phyloP scores from a whole-genome alignment of 2,329 filamentous ascomycete species.

The Verticillium albo-atrum region DNA sequence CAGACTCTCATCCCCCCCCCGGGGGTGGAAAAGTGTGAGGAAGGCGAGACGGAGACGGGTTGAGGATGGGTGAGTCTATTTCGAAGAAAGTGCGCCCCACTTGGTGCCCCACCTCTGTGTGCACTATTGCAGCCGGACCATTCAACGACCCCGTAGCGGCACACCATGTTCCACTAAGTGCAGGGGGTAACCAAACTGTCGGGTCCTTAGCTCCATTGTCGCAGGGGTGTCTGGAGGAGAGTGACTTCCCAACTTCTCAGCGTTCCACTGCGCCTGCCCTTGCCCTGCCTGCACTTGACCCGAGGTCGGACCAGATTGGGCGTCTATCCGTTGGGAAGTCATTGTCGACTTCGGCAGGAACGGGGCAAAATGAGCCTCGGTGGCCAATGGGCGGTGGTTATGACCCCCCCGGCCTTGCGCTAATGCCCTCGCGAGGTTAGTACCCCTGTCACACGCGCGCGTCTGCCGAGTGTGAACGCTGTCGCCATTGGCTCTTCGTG shows the following conservation, averaged over 20 bases:
- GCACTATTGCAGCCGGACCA: background rate
- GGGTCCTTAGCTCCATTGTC: conserved; percentile 12
- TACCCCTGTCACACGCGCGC: background rate
- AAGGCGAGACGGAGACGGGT: background rate
- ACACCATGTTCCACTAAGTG: background rate
- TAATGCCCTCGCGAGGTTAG: background rate
- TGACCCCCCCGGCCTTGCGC: background rate
- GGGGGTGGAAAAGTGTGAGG: background rate
- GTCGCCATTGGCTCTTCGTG: background rate
- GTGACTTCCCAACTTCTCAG: background rate
- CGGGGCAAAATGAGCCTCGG: background rate
- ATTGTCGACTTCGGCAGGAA: background rate
- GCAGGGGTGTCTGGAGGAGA: background rate
- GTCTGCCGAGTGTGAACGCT: background rate
- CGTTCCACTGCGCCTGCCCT: background rate
- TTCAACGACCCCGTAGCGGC: background rate
- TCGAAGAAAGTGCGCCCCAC: background rate
- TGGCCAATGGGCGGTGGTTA: background rate
- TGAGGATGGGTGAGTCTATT: background rate
- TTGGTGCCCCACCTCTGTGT: background rate
- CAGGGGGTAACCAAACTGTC: conserved; percentile 23
- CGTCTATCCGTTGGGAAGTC: background rate
- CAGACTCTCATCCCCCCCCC: too few relatives aligned
- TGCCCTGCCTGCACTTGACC: background rate
- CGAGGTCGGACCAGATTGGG: background rate